Conservation (phyloP, 2,329 filamentous ascomycete species). For the Ascocoryne sarcoides region DNA sequence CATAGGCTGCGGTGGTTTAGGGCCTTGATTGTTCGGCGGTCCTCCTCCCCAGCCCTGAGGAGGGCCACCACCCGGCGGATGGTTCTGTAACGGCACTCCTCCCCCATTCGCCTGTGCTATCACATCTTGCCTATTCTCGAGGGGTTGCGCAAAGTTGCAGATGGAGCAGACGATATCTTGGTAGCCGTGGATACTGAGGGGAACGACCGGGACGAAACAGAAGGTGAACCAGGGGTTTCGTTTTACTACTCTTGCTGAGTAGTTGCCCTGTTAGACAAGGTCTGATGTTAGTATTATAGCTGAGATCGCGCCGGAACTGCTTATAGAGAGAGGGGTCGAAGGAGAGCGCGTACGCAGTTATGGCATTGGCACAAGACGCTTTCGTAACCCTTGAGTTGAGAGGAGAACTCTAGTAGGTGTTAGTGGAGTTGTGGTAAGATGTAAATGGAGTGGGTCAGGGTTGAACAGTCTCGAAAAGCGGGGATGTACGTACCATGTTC, state of each 20-base stretch:
- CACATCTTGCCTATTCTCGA: slow-evolving; percentile 35
- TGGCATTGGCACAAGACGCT: slow-evolving; percentile 53
- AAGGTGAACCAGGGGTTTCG: slow-evolving; percentile 69
- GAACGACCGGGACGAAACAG: slow-evolving; percentile 67
- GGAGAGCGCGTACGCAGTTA: slow-evolving; percentile 40
- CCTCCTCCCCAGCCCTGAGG: slow-evolving; percentile 23
- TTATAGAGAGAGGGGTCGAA: not conserved
- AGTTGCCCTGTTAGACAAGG: slow-evolving; percentile 45
- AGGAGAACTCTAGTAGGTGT: slow-evolving; percentile 25
- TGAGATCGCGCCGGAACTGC: not conserved
- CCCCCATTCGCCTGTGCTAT: slow-evolving; percentile 19
- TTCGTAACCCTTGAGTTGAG: slow-evolving; percentile 44
- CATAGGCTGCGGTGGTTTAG: slow-evolving; percentile 16
- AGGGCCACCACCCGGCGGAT: slow-evolving; percentile 13
- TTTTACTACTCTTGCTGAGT: slow-evolving; percentile 51
- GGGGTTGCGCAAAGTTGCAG: slow-evolving; percentile 66
- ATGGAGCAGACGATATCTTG: slow-evolving; percentile 65
- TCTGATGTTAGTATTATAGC: no score
- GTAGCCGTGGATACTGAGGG: slow-evolving; percentile 58
- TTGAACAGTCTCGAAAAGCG: not conserved
- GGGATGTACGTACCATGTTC: slow-evolving; percentile 24
- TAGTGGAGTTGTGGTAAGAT: slow-evolving; percentile 7
- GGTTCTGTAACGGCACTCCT: slow-evolving; percentile 23
- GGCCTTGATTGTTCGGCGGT: slow-evolving; percentile 11
- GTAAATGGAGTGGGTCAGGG: not conserved